Evolutionary conservation across 495 filamentous ascomycete species (phyloP), one percentile per base, ranked within the genome.

Genomic region (Podospora bellae-mahoneyi): DNA sequence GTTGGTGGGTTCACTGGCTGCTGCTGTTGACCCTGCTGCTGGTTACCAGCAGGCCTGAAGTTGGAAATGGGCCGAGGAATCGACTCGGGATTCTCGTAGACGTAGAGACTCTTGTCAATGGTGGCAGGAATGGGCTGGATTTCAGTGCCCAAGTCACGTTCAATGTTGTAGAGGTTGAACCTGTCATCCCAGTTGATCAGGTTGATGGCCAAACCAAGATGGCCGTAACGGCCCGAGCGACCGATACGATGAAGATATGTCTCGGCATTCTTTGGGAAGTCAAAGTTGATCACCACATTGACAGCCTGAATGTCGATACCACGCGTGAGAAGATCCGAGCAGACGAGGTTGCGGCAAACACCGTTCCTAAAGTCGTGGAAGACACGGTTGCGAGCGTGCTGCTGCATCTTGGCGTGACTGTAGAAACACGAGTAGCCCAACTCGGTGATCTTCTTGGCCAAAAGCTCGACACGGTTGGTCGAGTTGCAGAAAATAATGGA

Each of bases 401-500:
- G 95, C n/a, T 94, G 88, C 95, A 99, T 99, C 71, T 91, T 92
- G 32, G 95, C 95, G 75, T 99, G 95, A 56, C 94, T 97, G 84
- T 99, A 99, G 82, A 97, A 99, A 83, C 95, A 99, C 13, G 96
- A 98, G 80, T 98, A 99, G 55, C 95, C 95, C 66, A 99, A 86
- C 77, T 99, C 95, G 16, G 96, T 98, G 75, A 99, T 99, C 79
- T 98, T 99, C 84, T 99, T 99, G 44, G 95, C 95, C 20, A 99
- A 85, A 19, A 99, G 84, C 78, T 99, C 95, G 19, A 99, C 95
- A 58, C 95, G 93, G 75, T 97, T 97, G 55, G 95, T 98, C 55
- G 96, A 98, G 78, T 99, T 99, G 84, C 95, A 99, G 83, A 99
- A 99, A 74, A 99, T 99, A 82, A 99, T 99, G 62, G 96, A 98